These are phyloP conservation scores for Colletotrichum brevisporum DNA, from an alignment of 2,329 filamentous ascomycete genomes.

Conservation along the genomic window DNA sequence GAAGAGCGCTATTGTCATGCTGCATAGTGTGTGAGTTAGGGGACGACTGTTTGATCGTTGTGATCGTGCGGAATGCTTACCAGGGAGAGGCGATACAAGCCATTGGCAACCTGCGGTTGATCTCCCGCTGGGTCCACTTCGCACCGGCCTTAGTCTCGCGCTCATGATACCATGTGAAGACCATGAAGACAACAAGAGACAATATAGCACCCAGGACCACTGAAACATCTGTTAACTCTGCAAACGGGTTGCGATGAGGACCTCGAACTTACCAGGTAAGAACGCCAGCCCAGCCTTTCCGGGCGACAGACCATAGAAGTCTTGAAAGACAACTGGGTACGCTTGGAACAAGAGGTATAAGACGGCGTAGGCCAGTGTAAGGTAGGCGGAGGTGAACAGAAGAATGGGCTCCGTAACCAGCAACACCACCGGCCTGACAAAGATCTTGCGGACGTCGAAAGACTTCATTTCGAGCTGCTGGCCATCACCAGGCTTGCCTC, in stretches of 20 bases:
- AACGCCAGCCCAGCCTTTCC: conserved; percentile 63
- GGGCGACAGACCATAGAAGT: conserved; percentile 59
- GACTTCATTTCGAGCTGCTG: conserved; percentile 49
- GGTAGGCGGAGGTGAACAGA: conserved; percentile 61
- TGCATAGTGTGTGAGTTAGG: conserved; percentile 55
- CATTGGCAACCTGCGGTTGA: conserved; percentile 55
- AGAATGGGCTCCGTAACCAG: conserved; percentile 66
- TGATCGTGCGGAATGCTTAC: conserved; percentile 52
- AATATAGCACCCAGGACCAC: conserved; percentile 43
- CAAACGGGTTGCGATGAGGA: no score
- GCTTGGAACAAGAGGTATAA: conserved; percentile 68
- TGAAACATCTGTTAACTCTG: conserved; percentile 22
- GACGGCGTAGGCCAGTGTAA: conserved; percentile 65
- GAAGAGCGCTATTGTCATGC: conserved; percentile 70
- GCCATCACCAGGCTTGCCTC: conserved; percentile 49
- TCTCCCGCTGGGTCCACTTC: conserved; percentile 50
- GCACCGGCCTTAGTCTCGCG: conserved; percentile 45
- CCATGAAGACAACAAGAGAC: conserved; percentile 39
- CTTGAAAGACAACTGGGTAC: conserved; percentile 64
- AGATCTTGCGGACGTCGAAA: conserved; percentile 58
- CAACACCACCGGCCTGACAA: conserved; percentile 64
- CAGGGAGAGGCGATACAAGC: conserved; percentile 74
- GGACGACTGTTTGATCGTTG: no score
- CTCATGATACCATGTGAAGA: conserved; percentile 49
- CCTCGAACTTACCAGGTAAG: conserved; percentile 56